phyloP scores from a whole-genome alignment of 2,329 filamentous ascomycete genomes.

The Huntiella decipiens region DNA sequence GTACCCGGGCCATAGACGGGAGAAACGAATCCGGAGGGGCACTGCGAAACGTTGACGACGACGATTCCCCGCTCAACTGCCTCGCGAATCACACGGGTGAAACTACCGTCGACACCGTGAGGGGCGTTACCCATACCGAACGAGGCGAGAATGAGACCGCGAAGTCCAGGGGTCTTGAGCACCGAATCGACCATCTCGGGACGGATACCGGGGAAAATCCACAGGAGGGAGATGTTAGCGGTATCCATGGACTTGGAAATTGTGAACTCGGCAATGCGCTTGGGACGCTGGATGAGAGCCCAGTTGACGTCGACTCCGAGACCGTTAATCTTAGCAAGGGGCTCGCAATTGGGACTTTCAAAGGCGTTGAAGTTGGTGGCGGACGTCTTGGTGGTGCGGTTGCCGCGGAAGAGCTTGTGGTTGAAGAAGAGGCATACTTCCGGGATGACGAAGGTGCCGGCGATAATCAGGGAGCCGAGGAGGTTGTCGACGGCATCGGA shows the following conservation, averaged over 20 bases:
- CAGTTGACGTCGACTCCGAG: constrained; percentile 67
- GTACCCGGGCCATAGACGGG: constrained; percentile 63
- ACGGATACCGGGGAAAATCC: constrained; percentile 82
- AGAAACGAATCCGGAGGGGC: constrained; percentile 56
- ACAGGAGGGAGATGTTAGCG: constrained; percentile 72
- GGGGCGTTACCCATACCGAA: constrained; percentile 89
- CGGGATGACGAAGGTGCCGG: constrained; percentile 79
- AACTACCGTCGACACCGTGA: constrained; percentile 56
- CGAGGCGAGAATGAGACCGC: constrained; percentile 72
- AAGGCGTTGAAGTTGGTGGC: constrained; percentile 77
- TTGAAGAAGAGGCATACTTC: constrained; percentile 92
- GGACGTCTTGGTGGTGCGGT: constrained; percentile 72
- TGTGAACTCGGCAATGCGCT: constrained; percentile 51
- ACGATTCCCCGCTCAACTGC: constrained; percentile 67
- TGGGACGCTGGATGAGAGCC: constrained; percentile 57
- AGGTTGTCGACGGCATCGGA: constrained; percentile 85
- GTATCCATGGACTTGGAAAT: constrained; percentile 63
- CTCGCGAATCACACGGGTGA: constrained; percentile 58
- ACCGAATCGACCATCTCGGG: constrained; percentile 87
- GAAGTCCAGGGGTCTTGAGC: constrained; percentile 53
- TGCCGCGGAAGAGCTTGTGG: constrained; percentile 74
- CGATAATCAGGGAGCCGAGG: constrained; percentile 71
- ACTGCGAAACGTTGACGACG: constrained; percentile 84
- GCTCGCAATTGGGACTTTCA: constrained; percentile 67
- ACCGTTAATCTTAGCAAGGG: constrained; percentile 64